Percentiles rank a stretch among this genome's conserved stretches.
These are phyloP conservation scores for Cucurbitaria berberidis DNA, from an alignment of 2,329 filamentous ascomycete genomes.

Conservation along the genomic window DNA sequence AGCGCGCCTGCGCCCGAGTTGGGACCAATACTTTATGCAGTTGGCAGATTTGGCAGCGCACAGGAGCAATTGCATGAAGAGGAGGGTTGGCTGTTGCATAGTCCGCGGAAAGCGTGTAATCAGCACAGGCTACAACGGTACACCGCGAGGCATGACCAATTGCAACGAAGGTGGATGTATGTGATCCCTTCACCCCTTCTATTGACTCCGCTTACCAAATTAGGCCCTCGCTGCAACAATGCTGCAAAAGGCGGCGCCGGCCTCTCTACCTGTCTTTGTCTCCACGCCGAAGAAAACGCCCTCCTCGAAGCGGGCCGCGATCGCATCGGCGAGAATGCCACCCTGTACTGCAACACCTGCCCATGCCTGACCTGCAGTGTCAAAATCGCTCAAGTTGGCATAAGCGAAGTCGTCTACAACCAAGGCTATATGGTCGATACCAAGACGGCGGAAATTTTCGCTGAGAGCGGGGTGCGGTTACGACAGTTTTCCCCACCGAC, in stretches of 20 bases:
- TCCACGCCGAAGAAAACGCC: slow-evolving; percentile 99
- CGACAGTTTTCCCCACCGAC: slow-evolving; percentile 78
- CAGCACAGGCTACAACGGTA: slow-evolving; percentile 96
- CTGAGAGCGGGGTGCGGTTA: slow-evolving; percentile 80
- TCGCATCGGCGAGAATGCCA: slow-evolving; percentile 79
- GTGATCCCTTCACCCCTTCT: slow-evolving; percentile 13
- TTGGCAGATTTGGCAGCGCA: slow-evolving; percentile 90
- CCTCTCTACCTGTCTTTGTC: slow-evolving; percentile 86
- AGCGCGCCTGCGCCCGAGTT: slow-evolving; percentile 81
- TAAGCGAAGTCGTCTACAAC: slow-evolving; percentile 92
- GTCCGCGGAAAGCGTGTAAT: slow-evolving; percentile 87
- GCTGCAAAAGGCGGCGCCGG: slow-evolving; percentile 72
- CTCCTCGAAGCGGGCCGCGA: slow-evolving; percentile 92
- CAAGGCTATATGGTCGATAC: slow-evolving; percentile 94
- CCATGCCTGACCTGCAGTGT: slow-evolving; percentile 97
- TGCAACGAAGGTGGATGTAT: slow-evolving; percentile 90
- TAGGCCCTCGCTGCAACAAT: slow-evolving; percentile 76
- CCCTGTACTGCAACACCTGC: slow-evolving; percentile 94
- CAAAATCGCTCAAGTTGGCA: slow-evolving; percentile 97
- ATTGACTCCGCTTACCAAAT: not conserved
- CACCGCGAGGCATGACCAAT: slow-evolving; percentile 85
- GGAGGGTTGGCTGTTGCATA: slow-evolving; percentile 91
- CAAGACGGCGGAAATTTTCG: slow-evolving; percentile 77
- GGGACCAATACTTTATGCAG: slow-evolving; percentile 99
- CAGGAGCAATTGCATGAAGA: slow-evolving; percentile 97